Evolutionary conservation across 352 stramenopile genomes (phyloP).

Genomic region (Globisporangium radiosum): DNA sequence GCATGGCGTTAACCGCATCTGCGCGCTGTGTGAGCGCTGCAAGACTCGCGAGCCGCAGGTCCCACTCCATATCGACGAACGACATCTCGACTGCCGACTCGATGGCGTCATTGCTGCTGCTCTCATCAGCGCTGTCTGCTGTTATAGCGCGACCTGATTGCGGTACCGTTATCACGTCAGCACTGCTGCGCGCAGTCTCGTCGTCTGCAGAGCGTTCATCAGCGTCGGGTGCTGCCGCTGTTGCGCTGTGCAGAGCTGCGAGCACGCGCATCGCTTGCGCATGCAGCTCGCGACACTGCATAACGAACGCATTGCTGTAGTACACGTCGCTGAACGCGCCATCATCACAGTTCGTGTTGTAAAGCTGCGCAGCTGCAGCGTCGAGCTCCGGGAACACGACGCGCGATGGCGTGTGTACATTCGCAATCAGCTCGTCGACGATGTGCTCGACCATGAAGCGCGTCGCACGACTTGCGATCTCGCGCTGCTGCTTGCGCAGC

Average conservation of each 20-base stretch:
- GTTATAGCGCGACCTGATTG: background rate
- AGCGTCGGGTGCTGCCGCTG: background rate
- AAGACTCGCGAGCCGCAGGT: slow-evolving; percentile 28
- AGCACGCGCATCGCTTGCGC: slow-evolving; percentile 17
- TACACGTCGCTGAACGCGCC: slow-evolving; percentile 27
- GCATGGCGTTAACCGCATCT: slow-evolving; percentile 18
- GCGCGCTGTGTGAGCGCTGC: slow-evolving; percentile 17
- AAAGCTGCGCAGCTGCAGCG: slow-evolving; percentile 6
- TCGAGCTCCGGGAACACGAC: slow-evolving; percentile 30
- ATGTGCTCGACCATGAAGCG: slow-evolving; percentile 48
- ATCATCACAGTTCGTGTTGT: slow-evolving; percentile 2
- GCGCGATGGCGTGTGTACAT: slow-evolving; percentile 23
- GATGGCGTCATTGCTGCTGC: background rate
- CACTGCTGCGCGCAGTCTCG: background rate
- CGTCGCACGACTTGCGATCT: slow-evolving; percentile 19
- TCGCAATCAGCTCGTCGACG: slow-evolving; percentile 42
- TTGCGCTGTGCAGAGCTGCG: background rate
- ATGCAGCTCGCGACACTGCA: slow-evolving; percentile 20
- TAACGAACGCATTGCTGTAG: slow-evolving; percentile 23
- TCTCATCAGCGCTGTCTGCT: background rate
- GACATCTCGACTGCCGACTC: no score
- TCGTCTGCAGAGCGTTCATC: background rate
- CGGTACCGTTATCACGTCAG: background rate
- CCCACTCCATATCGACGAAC: slow-evolving; percentile 14
- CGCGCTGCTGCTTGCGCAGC: slow-evolving; percentile 11